Evolutionary conservation across 306 rosid species (phyloP).

Genomic region (Gleditsia sinensis): DNA sequence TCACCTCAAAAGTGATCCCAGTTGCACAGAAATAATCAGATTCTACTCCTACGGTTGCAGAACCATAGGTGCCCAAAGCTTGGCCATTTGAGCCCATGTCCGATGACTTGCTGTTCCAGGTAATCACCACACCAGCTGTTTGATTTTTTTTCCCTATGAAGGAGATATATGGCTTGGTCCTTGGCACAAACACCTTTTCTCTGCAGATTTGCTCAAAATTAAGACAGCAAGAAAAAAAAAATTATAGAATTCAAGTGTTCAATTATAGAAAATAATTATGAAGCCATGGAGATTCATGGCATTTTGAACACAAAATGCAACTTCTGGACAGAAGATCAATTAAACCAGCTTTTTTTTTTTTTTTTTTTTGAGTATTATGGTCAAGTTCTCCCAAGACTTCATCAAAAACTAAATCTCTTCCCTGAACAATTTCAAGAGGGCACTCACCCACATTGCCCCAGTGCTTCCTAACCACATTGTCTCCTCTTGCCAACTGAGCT

Average conservation of each 20-base stretch:
- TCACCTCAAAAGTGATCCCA: constrained; percentile 76
- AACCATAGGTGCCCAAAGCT: constrained; percentile 66
- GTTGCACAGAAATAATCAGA: constrained; percentile 85
- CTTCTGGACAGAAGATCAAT: not conserved
- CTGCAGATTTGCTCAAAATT: constrained; percentile 39
- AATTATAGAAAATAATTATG: not conserved
- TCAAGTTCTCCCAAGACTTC: no score
- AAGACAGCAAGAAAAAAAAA: not conserved
- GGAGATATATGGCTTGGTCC: constrained; percentile 74
- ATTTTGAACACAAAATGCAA: constrained; percentile 6
- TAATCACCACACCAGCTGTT: constrained; percentile 50
- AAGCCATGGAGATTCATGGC: no score
- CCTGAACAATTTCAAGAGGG: no score
- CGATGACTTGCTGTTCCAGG: constrained; percentile 85
- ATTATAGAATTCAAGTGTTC: not conserved
- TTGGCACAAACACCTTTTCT: constrained; percentile 77
- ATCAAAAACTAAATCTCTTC: no score
- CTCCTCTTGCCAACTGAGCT: no score
- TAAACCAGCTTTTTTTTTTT: not conserved
- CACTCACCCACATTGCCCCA: no score
- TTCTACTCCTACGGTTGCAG: constrained; percentile 79
- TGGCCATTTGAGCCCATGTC: constrained; percentile 59
- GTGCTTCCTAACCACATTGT: no score
- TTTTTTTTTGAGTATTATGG: no score
- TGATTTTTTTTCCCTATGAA: constrained; percentile 61